These are phyloP conservation scores for Mucor saturninus DNA, from an alignment of 371 early-diverging fungal genomes.

Conservation along the genomic window DNA sequence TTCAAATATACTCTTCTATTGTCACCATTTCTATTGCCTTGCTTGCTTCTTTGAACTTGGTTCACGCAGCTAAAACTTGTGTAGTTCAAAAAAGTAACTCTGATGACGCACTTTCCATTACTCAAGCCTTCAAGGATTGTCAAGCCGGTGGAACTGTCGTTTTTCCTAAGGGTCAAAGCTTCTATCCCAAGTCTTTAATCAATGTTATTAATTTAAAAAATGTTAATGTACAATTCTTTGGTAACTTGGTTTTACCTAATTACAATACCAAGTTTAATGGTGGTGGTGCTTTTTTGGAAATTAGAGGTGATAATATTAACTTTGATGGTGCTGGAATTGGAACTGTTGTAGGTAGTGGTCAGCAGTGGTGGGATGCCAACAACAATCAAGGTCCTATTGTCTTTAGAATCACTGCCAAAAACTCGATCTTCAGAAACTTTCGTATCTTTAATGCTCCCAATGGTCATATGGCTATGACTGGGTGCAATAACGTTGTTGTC, in stretches of 20 bases:
- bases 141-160: constrained; percentile 42
- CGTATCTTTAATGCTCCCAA: constrained; percentile 37
- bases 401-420: constrained; percentile 31
- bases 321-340: constrained; percentile 33
- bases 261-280: constrained; percentile 32
- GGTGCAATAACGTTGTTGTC: constrained; percentile 30
- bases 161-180: constrained; percentile 32
- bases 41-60: not conserved
- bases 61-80: constrained; percentile 13
- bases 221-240: constrained; percentile 35
- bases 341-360: constrained; percentile 35
- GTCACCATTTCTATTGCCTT: not conserved
- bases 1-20: not conserved
- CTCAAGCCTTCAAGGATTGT: constrained; percentile 33
- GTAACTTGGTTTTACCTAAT: constrained; percentile 31
- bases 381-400: constrained; percentile 43
- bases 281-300: constrained; percentile 31
- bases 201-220: constrained; percentile 26
- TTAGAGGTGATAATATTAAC: constrained; percentile 33
- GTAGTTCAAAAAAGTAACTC: not conserved
- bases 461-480: constrained; percentile 39
- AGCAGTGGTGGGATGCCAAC: constrained; percentile 40
- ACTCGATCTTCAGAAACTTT: constrained; percentile 42
- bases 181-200: constrained; percentile 31
- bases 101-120: constrained; percentile 35